Conservation (phyloP, 2,329 filamentous ascomycete genomes). For the Lizonia empirigonia region DNA sequence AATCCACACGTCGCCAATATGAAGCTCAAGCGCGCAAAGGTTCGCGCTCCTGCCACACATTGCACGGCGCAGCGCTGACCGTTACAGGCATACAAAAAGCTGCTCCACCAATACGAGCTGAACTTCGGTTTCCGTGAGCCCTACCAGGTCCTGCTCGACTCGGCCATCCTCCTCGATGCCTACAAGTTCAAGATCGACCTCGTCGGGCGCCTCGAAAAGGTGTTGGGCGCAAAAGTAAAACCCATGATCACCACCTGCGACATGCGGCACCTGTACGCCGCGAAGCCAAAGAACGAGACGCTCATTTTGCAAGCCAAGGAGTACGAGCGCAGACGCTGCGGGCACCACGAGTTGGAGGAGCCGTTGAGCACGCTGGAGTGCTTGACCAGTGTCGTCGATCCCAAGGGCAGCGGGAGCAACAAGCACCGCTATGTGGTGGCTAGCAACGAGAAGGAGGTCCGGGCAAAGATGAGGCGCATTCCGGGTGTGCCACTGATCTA, state of each 20-base stretch:
- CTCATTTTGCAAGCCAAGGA: constrained; percentile 77
- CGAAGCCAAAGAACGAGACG: constrained; percentile 58
- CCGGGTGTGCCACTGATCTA: constrained; percentile 78
- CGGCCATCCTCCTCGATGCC: constrained; percentile 81
- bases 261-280: constrained; percentile 76
- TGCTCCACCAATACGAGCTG: constrained; percentile 89
- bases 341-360: constrained; percentile 75
- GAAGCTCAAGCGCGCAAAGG: constrained; percentile 44
- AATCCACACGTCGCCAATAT: constrained; percentile 23
- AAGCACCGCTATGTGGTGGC: constrained; percentile 82
- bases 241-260: constrained; percentile 84
- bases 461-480: constrained; percentile 68
- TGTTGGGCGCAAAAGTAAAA: constrained; percentile 86
- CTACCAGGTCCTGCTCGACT: constrained; percentile 81
- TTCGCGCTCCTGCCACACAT: background rate
- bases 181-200: constrained; percentile 86
- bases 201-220: constrained; percentile 74
- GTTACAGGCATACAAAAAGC: constrained; percentile 79
- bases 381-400: constrained; percentile 75
- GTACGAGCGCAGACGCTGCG: constrained; percentile 76
- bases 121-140: constrained; percentile 91
- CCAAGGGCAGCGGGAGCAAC: constrained; percentile 72
- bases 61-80: constrained; percentile 65
- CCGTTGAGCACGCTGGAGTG: constrained; percentile 74
- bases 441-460: constrained; percentile 69